Evolutionary conservation across 768 basidiomycete species (phyloP), one percentile per base, ranked within the genome.

Genomic region (Termitomyces sp.): DNA sequence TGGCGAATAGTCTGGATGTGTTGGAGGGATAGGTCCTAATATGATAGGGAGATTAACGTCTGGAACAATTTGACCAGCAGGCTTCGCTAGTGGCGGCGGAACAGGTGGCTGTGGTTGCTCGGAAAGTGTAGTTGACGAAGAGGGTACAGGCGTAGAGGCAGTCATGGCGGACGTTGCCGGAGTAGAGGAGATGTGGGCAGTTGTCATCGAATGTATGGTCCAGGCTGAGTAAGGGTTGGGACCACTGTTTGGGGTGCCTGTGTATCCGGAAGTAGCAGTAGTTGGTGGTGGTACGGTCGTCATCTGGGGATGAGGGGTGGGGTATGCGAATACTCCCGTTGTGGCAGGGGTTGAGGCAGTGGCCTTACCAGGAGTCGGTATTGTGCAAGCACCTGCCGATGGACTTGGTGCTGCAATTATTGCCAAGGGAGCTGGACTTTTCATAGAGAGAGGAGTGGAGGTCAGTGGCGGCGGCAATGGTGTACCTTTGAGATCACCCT

Each of bases 11-110:
- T 70, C 80, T 14, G 86, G 78, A 60, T 85, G 84, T 19, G 83
- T 80, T 5, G 80, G 74, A 28, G 82, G 92, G 64, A 87, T 81
- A 41, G 88, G 84, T 7, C 85, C 86, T 43, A 94, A 75, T 38
- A 90, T 69, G 58, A 94, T 91, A 9, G 92, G 91, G 48, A 92
- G 79, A 48, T 83, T 80, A 33, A 91, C 86, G 54, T 80, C 79
- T 12, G 79, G 75, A 47, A 79, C 71, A 19, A 68, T 54, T 11
- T 70, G 57, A 48, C 65, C 68, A 38, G 31, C 26, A 3, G 61
- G 33, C n/a, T 62, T 56, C 17, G 40, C 44, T 56, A 53, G n/a
- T 37, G 59, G 53, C 44, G 63, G 55, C 53, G 62, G 50, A 50
- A 59, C 48, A 56, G 62, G 64, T 26, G 77, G 71, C 17, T 73